A percentile compares a stretch with the other conserved stretches of the same genome.
These are phyloP conservation scores for Aspergillus conjunctus DNA, from an alignment of 495 filamentous ascomycete genomes.

Conservation along the genomic window DNA sequence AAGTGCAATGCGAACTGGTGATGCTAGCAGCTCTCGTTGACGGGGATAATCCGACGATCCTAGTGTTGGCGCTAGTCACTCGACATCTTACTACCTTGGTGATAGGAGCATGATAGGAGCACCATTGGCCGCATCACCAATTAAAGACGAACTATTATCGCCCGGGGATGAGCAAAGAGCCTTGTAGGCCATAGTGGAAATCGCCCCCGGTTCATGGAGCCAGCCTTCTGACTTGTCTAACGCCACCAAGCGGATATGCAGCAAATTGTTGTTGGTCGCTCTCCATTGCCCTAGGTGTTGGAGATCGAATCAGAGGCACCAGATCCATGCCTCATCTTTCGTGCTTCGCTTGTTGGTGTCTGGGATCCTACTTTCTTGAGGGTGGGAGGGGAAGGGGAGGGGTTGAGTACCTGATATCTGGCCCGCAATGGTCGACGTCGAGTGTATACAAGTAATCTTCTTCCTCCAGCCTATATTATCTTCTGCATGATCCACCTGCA, in stretches of 20 bases:
- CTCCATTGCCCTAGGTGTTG: constrained; percentile 5
- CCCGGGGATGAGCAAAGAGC: not conserved
- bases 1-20: too few species aligned
- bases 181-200: not conserved
- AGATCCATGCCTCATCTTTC: constrained; percentile 1
- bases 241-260: constrained; percentile 20
- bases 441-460: not conserved
- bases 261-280: constrained; percentile 17
- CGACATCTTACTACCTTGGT: constrained; percentile 8
- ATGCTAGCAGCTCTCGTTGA: not conserved
- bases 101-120: not conserved
- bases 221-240: constrained; percentile 23
- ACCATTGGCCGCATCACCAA: constrained; percentile 3
- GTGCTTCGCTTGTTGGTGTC: not conserved
- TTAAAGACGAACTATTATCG: not conserved
- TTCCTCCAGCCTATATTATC: not conserved
- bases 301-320: constrained; percentile 3
- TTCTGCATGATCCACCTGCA: constrained; percentile 3
- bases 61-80: constrained; percentile 16
- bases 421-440: not conserved
- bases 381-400: not conserved
- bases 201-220: not conserved
- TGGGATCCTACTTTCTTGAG: constrained; percentile 1
- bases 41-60: not conserved
- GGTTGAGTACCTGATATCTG: not conserved